These are phyloP conservation scores for Rugosomyces carneus DNA, from an alignment of 1,284 basidiomycete species.

Conservation along the genomic window DNA sequence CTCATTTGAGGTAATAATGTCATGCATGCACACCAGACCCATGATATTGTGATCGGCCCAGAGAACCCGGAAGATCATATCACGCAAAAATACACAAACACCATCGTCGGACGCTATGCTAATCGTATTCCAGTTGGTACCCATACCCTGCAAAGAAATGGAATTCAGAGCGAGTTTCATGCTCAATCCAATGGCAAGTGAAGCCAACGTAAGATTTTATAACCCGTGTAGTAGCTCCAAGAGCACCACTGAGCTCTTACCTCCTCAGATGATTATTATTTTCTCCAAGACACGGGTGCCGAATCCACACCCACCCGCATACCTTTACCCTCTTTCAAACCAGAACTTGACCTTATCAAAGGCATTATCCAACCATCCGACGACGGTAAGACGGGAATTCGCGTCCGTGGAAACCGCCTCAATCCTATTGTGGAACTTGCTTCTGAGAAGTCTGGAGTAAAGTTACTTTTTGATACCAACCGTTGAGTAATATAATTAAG, in stretches of 20 bases:
- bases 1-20: too few species aligned
- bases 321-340: slow-evolving; percentile 28
- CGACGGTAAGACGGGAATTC: slow-evolving; percentile 17
- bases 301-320: slow-evolving; percentile 32
- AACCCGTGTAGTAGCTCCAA: too few species aligned
- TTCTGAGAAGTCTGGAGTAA: slow-evolving; percentile 53
- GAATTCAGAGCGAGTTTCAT: slow-evolving; percentile 42
- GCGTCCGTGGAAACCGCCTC: slow-evolving; percentile 22
- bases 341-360: slow-evolving; percentile 40
- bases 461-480: slow-evolving; percentile 59
- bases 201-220: background rate
- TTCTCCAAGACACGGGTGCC: slow-evolving; percentile 33
- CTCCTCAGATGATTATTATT: slow-evolving; percentile 57
- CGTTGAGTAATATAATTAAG: slow-evolving; percentile 38
- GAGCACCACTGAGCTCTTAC: slow-evolving; percentile 46
- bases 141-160: slow-evolving; percentile 48
- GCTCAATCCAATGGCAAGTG: slow-evolving; percentile 46
- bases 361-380: slow-evolving; percentile 37
- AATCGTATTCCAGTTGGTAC: slow-evolving; percentile 63
- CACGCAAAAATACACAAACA: slow-evolving; percentile 63
- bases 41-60: slow-evolving; percentile 70
- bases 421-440: slow-evolving; percentile 47
- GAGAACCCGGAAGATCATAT: slow-evolving; percentile 55
- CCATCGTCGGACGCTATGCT: slow-evolving; percentile 65
- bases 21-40: slow-evolving; percentile 42